phyloP scores from a whole-genome alignment of 192 early-diverging fungal species.

The Gryganskiella cystojenkinii region DNA sequence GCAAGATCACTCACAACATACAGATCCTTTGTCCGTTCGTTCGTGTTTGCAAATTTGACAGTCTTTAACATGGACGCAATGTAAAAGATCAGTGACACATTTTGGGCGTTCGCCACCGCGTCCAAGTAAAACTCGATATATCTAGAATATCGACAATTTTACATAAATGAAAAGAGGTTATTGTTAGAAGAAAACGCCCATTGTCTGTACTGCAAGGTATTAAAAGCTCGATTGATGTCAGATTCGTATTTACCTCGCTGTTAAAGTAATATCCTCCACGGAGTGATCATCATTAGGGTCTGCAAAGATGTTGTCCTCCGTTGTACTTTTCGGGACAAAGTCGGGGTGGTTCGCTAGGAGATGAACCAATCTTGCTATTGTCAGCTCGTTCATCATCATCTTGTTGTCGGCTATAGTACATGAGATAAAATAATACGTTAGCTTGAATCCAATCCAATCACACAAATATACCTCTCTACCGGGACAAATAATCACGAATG shows the following conservation, averaged over 20 bases:
- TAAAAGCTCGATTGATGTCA: no score
- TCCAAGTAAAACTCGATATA: conserved; percentile 92
- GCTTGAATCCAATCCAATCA: background rate
- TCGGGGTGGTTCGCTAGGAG: conserved; percentile 90
- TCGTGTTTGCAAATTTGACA: conserved; percentile 64
- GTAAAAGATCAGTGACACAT: conserved; percentile 86
- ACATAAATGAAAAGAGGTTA: no score
- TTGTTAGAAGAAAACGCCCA: no score
- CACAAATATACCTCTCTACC: background rate
- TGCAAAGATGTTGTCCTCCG: conserved; percentile 30
- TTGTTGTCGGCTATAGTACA: conserved; percentile 26
- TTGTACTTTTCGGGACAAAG: conserved; percentile 58
- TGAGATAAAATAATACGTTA: background rate
- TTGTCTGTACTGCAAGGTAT: no score
- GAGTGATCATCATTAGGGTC: conserved; percentile 11
- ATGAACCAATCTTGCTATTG: conserved; percentile 73
- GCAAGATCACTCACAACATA: conserved; percentile 89
- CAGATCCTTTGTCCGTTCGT: conserved; percentile 67
- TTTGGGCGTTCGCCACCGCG: conserved; percentile 81
- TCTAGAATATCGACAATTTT: conserved; percentile 12
- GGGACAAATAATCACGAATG: background rate
- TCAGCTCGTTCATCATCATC: conserved; percentile 65
- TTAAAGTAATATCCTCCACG: conserved; percentile 31
- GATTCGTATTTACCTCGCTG: conserved; percentile 30
- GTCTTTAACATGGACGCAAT: conserved; percentile 82